Conservation (phyloP, 306 rosid genomes). For the Malus fusca region DNA sequence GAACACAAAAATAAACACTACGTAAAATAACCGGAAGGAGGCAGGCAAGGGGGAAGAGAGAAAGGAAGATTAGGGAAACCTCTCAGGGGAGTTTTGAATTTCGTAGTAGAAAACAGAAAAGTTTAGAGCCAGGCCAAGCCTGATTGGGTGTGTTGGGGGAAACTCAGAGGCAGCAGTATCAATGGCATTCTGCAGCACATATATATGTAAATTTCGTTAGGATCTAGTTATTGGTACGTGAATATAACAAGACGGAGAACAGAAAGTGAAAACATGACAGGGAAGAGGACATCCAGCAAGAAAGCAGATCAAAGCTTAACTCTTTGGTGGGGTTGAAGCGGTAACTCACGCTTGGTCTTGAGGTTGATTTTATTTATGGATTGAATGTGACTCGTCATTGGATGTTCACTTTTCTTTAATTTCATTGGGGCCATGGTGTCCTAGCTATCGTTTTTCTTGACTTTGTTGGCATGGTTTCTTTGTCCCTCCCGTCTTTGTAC, state of each 20-base stretch:
- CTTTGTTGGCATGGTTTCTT: too few species aligned
- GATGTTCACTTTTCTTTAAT: too few species aligned
- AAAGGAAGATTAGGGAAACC: slow-evolving; percentile 21
- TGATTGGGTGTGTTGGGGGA: slow-evolving; percentile 55
- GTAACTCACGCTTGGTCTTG: too few species aligned
- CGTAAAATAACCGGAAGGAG: background rate
- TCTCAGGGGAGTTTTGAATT: slow-evolving; percentile 64
- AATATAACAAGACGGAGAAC: background rate
- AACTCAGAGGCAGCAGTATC: slow-evolving; percentile 33
- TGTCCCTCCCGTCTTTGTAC: too few species aligned
- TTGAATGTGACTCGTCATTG: too few species aligned
- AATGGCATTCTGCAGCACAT: slow-evolving; percentile 27
- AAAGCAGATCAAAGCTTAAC: background rate
- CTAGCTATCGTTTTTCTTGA: too few species aligned
- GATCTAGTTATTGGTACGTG: background rate
- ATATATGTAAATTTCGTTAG: background rate
- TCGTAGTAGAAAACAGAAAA: slow-evolving; percentile 72
- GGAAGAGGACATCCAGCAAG: background rate
- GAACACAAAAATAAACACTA: background rate
- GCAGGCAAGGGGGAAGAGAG: background rate
- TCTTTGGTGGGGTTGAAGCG: too few species aligned
- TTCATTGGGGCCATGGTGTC: too few species aligned
- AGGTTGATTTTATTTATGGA: too few species aligned
- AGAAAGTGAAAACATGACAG: background rate
- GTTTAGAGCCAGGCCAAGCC: slow-evolving; percentile 64